Evolutionary conservation across 2,329 filamentous ascomycete species (phyloP).

Genomic region (Ophiostoma quercus): DNA sequence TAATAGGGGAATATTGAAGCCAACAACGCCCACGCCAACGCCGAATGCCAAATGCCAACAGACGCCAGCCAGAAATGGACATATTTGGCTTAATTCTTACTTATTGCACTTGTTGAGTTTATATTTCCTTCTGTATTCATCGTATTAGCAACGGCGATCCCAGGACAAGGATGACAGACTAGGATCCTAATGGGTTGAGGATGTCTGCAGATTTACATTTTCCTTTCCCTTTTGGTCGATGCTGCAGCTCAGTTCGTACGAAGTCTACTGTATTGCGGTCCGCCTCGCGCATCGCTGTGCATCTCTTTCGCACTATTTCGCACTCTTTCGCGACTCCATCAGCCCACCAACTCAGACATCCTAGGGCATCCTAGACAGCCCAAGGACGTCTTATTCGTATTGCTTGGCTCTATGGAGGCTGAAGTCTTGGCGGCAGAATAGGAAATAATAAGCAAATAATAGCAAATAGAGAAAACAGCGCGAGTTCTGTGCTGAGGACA

Average conservation of each 20-base stretch:
- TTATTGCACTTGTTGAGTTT: no score
- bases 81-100: background rate
- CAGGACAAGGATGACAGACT: background rate
- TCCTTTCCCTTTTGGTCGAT: background rate
- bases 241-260: background rate
- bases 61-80: background rate
- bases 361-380: background rate
- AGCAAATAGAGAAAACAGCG: background rate
- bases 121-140: background rate
- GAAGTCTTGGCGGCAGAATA: background rate
- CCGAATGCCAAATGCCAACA: background rate
- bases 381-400: background rate
- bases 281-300: background rate
- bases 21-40: background rate
- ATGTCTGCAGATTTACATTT: background rate
- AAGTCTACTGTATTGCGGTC: no score
- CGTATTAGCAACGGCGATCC: background rate
- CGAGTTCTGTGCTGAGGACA: no score
- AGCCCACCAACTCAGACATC: background rate
- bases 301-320: background rate
- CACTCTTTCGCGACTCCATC: background rate
- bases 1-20: background rate
- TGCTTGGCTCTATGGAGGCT: background rate
- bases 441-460: background rate
- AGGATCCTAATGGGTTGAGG: background rate